phyloP scores from a whole-genome alignment of 495 filamentous ascomycete genomes.

The Lophiotrema nucula region DNA sequence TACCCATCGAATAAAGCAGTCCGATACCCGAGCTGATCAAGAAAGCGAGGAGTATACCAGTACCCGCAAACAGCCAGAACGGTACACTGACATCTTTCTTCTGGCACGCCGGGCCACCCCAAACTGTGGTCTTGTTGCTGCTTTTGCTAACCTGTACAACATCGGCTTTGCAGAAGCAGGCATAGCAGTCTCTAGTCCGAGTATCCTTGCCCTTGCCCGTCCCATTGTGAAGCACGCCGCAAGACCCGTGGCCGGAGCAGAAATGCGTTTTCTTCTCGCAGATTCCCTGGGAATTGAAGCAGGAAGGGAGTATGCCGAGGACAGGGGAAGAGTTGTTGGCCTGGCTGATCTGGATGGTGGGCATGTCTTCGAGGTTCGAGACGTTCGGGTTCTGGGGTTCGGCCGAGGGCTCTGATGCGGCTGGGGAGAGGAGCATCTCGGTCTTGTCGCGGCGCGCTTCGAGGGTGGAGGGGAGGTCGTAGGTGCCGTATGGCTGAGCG shows the following conservation, averaged over 20 bases:
- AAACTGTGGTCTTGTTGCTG: constrained; percentile 55
- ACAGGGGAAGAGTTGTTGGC: constrained; percentile 10
- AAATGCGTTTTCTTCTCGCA: constrained; percentile 25
- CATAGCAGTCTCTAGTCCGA: constrained; percentile 73
- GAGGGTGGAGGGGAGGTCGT: constrained; percentile 20
- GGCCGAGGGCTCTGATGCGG: constrained; percentile 11
- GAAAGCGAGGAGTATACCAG: constrained; percentile 62
- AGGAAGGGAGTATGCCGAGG: constrained; percentile 30
- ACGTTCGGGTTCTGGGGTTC: not conserved
- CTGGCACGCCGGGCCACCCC: constrained; percentile 84
- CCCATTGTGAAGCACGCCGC: constrained; percentile 13
- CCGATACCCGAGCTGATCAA: constrained; percentile 66
- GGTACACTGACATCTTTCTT: constrained; percentile 85
- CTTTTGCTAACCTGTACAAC: constrained; percentile 44
- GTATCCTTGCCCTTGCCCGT: constrained; percentile 32
- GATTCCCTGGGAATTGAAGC: constrained; percentile 14
- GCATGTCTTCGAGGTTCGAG: constrained; percentile 9
- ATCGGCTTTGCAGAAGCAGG: constrained; percentile 65
- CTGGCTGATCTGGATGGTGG: not conserved
- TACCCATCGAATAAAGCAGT: constrained; percentile 74
- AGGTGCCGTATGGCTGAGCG: constrained; percentile 33
- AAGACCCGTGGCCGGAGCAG: constrained; percentile 32
- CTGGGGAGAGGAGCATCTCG: constrained; percentile 32
- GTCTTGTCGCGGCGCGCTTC: constrained; percentile 22
- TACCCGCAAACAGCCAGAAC: constrained; percentile 79